These are phyloP conservation scores for Colletotrichum chrysophilum DNA, from an alignment of 2,329 filamentous ascomycete species.

Conservation along the genomic window DNA sequence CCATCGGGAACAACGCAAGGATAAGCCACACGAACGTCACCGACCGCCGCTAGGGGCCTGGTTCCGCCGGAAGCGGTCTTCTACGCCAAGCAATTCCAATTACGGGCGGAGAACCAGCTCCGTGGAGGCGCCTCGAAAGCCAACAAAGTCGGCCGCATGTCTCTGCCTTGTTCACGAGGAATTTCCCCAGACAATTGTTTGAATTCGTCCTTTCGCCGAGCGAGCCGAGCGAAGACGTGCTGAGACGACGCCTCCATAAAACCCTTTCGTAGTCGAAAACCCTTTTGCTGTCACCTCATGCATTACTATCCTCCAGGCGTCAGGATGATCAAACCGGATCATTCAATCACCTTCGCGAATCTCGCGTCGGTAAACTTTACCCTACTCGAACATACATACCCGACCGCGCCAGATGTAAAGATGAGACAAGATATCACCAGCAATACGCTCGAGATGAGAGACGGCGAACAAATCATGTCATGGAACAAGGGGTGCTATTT, in stretches of 20 bases:
- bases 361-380: conserved; percentile 7
- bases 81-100: neutral
- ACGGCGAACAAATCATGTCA: neutral
- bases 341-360: conserved; percentile 6
- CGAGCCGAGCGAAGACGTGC: neutral
- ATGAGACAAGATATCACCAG: neutral
- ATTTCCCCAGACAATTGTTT: neutral
- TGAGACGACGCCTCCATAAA: neutral
- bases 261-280: neutral
- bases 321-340: conserved; percentile 7
- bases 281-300: neutral
- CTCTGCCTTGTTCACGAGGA: neutral
- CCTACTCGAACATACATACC: neutral
- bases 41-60: neutral
- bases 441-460: neutral
- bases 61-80: neutral
- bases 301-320: neutral
- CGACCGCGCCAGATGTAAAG: neutral
- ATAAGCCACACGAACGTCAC: neutral
- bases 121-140: neutral
- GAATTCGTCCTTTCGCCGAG: neutral
- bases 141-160: neutral
- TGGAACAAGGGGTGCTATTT: conserved; percentile 17
- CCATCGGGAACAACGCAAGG: neutral
- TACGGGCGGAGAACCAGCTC: neutral